These are phyloP conservation scores for Exophiala calicioides DNA, from an alignment of 2,329 filamentous ascomycete species.

Conservation along the genomic window DNA sequence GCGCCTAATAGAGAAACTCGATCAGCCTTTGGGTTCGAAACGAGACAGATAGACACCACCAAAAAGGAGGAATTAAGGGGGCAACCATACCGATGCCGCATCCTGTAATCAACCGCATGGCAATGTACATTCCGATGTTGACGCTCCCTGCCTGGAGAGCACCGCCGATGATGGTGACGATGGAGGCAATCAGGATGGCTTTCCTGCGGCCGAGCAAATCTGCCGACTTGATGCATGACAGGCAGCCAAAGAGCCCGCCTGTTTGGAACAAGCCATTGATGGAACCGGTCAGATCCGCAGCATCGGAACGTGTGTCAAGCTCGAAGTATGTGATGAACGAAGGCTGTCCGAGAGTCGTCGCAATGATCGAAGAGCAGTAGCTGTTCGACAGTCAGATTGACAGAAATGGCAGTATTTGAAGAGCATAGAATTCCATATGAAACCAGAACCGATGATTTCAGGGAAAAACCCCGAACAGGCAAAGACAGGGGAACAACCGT, in stretches of 20 bases:
- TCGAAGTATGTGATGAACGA: slow-evolving; percentile 47
- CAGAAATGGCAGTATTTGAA: no score
- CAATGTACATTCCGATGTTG: slow-evolving; percentile 26
- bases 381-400: no score
- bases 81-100: slow-evolving; percentile 11
- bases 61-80: no score
- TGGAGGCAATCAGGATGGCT: slow-evolving; percentile 37
- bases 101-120: slow-evolving; percentile 21
- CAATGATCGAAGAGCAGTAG: no score
- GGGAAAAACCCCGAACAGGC: no score
- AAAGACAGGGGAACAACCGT: no score
- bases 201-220: slow-evolving; percentile 9
- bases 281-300: slow-evolving; percentile 41
- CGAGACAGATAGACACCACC: background rate
- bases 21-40: background rate
- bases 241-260: slow-evolving; percentile 23
- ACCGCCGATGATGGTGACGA: slow-evolving; percentile 22
- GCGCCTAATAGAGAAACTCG: background rate
- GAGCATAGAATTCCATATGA: no score
- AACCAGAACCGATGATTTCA: no score
- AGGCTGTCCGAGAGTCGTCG: slow-evolving; percentile 40
- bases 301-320: slow-evolving; percentile 40
- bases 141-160: slow-evolving; percentile 24
- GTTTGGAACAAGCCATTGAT: slow-evolving; percentile 14
- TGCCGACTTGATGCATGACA: slow-evolving; percentile 28